A percentile compares a stretch with the other conserved stretches of the same genome.
These are phyloP conservation scores for Cryptococcus hybrid DNA, from an alignment of 1,284 basidiomycete species.

Conservation along the genomic window DNA sequence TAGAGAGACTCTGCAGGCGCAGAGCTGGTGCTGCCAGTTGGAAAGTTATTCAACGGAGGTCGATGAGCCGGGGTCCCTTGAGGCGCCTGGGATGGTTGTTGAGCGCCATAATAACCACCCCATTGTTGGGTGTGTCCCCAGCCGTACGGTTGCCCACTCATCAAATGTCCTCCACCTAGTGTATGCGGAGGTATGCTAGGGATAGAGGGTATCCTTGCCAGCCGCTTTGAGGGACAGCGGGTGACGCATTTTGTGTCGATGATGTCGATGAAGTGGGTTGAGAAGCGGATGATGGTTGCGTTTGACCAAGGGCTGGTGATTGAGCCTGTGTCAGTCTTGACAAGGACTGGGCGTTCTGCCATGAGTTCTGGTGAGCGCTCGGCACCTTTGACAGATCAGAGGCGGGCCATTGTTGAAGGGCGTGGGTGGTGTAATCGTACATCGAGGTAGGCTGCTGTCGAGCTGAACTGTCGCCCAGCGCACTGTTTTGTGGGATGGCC, in stretches of 20 bases:
- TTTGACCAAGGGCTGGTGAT: constrained; percentile 2
- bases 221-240: constrained; percentile 15
- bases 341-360: not conserved
- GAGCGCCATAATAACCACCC: not conserved
- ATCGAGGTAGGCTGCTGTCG: not conserved
- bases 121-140: not conserved
- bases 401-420: not conserved
- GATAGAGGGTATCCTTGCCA: constrained; percentile 25
- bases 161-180: not conserved
- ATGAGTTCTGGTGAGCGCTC: not conserved
- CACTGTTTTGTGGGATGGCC: not conserved
- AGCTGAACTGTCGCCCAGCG: not conserved
- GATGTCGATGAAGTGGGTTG: no score
- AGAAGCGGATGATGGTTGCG: no score
- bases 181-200: not conserved
- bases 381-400: not conserved
- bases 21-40: constrained; percentile 10
- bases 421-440: not conserved
- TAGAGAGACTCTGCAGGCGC: not conserved
- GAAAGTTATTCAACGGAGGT: constrained; percentile 4
- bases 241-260: not conserved
- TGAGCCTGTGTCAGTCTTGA: constrained; percentile 2
- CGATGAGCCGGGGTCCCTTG: constrained; percentile 1
- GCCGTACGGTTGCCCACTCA: not conserved
- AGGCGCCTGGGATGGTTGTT: not conserved